Base-by-base conservation (phyloP, 2,329 filamentous ascomycete species). In the Aureobasidium sp. region DNA sequence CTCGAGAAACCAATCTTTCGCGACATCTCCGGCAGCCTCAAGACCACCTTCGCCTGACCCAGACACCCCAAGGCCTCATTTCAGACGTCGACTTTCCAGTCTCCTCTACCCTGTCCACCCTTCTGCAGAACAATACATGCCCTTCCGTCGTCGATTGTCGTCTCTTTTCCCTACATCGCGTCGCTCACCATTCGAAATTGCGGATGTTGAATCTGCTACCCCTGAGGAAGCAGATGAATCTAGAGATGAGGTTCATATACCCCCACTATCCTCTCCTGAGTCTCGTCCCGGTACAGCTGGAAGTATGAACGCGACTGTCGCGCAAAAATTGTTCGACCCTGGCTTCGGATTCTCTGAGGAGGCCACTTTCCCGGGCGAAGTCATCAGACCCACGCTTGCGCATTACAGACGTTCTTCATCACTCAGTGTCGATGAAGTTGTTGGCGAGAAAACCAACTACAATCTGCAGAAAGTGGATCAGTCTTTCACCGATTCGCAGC, bases 391-490 rank as follows among this genome's bases (percentile, higher is more conserved):
- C 5, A 44, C 34, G 25, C 39, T 56, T n/a, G 49, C 41, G 3
- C 42, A 56, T 22, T 56, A 44, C 51, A 44, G 56, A 48, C 52
- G 52, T 20, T 14, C 37, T 4, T 61, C 62, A 14, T 52, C 53
- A 11, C 75, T 87, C 22, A 84, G 82, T 31, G 76, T 85, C 5
- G 76, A 84, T 57, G 78, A 78, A 2, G 79, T 87, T 34, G 78
- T 86, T 27, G 82, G 84, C n/a, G 83, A 83, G 63, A 84, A 85
- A 69, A 82, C 80, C 55, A 80, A 86, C 67, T 84, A 81, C 69
- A 81, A 83, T 64, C 78, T 87, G 14, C 85, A 88, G 69, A 84
- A 87, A 60, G 83, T 88, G 0, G 84, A 86, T 67, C 85, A 85
- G 3, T 85, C 84, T 73, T 88, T 88, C 73, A 87, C 82, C 5